phyloP scores from a whole-genome alignment of 768 basidiomycete genomes.

The Tulasnella sp. region DNA sequence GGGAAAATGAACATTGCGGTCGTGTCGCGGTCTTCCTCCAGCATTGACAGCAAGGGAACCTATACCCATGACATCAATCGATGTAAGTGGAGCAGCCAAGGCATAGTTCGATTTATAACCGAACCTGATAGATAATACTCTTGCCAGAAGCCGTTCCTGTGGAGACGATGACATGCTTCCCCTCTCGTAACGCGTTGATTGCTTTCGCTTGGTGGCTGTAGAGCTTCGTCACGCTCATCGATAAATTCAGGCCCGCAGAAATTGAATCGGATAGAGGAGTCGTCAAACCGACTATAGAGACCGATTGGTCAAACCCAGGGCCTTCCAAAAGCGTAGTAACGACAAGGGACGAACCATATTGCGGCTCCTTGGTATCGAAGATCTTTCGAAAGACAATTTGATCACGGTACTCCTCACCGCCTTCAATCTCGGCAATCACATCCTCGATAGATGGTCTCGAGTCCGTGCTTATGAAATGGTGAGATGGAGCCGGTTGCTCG shows the following conservation, averaged over 20 bases:
- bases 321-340: conserved; percentile 34
- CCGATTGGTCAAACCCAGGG: neutral
- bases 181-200: conserved; percentile 55
- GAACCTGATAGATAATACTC: conserved; percentile 79
- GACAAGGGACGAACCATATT: conserved; percentile 43
- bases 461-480: conserved; percentile 41
- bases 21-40: conserved; percentile 56
- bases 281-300: conserved; percentile 40
- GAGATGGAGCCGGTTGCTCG: conserved; percentile 11
- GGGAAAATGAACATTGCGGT: conserved; percentile 86
- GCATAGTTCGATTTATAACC: neutral
- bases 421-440: conserved; percentile 55
- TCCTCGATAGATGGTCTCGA: conserved; percentile 55
- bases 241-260: conserved; percentile 49
- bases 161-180: conserved; percentile 76
- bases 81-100: neutral
- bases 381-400: conserved; percentile 62
- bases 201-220: conserved; percentile 71
- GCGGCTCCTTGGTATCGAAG: conserved; percentile 50
- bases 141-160: conserved; percentile 89
- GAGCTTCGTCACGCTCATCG: conserved; percentile 58
- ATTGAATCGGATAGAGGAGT: conserved; percentile 58
- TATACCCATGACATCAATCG: conserved; percentile 33
- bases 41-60: conserved; percentile 64
- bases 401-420: conserved; percentile 60